Conservation (phyloP, 345 rosid species). For the Camelina sativa region DNA sequence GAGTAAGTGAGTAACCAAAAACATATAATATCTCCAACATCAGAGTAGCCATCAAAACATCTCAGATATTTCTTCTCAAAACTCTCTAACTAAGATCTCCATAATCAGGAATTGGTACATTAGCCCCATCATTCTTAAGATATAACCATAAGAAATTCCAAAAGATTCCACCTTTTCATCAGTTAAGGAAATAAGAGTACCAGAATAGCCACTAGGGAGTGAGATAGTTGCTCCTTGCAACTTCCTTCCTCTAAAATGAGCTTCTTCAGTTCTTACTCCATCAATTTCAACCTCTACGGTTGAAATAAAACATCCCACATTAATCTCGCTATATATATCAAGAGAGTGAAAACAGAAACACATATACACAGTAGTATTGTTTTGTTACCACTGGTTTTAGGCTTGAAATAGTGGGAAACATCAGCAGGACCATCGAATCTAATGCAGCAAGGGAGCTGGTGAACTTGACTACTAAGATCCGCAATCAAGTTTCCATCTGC, state of each 20-base stretch:
- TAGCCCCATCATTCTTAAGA: not conserved
- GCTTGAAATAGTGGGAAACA: slow-evolving; percentile 82
- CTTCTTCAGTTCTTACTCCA: slow-evolving; percentile 68
- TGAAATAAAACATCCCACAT: not conserved
- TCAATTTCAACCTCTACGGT: slow-evolving; percentile 61
- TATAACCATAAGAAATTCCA: not conserved
- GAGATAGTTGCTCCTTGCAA: slow-evolving; percentile 70
- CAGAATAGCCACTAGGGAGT: slow-evolving; percentile 72
- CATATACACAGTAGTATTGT: not conserved
- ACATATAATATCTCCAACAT: not conserved
- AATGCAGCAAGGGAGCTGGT: slow-evolving; percentile 88
- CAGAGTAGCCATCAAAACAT: slow-evolving; percentile 4
- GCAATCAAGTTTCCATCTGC: slow-evolving; percentile 29
- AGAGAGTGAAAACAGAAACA: slow-evolving; percentile 3
- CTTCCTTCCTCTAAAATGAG: slow-evolving; percentile 87
- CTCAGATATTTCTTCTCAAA: not conserved
- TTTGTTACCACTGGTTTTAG: slow-evolving; percentile 60
- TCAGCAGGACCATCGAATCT: slow-evolving; percentile 68
- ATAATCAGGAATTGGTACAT: not conserved
- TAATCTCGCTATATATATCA: not conserved
- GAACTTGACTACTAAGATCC: slow-evolving; percentile 63
- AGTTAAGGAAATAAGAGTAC: slow-evolving; percentile 42
- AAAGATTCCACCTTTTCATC: not conserved
- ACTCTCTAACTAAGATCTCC: not conserved
- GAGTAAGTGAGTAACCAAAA: slow-evolving; percentile 1